Conservation (phyloP, 208 protist genomes). For the Porcisia hertigi region DNA sequence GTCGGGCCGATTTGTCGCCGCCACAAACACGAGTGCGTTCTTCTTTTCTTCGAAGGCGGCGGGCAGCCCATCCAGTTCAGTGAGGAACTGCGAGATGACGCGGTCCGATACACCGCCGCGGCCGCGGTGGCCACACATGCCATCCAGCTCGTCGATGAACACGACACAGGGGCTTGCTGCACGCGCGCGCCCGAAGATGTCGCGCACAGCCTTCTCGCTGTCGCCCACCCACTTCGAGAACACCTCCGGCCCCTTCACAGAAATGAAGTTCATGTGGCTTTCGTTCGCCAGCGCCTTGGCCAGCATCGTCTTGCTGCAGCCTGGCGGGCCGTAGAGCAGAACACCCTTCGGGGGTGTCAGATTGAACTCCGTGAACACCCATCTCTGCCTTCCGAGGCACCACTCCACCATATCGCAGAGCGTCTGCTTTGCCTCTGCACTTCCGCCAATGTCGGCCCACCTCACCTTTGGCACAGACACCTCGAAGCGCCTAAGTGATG, state of each 20-base stretch:
- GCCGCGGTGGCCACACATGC: slow-evolving; percentile 96
- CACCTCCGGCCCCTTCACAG: slow-evolving; percentile 97
- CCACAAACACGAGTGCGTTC: slow-evolving; percentile 94
- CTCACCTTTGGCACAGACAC: slow-evolving; percentile 86
- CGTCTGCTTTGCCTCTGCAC: slow-evolving; percentile 87
- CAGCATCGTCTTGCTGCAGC: slow-evolving; percentile 99
- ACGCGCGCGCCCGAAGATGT: slow-evolving; percentile 92
- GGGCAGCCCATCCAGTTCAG: slow-evolving; percentile 92
- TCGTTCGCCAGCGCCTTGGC: slow-evolving; percentile 98
- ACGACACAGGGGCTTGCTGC: slow-evolving; percentile 87
- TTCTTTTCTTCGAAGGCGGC: slow-evolving; percentile 31
- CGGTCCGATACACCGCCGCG: slow-evolving; percentile 91
- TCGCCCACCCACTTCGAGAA: slow-evolving; percentile 99
- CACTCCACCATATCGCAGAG: slow-evolving; percentile 91
- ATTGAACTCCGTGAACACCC: slow-evolving; percentile 91
- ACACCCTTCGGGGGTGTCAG: slow-evolving; percentile 95
- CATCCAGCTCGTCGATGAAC: slow-evolving; percentile 99
- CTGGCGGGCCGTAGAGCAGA: slow-evolving; percentile 98
- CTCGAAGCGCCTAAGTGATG: slow-evolving; percentile 61
- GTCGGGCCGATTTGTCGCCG: slow-evolving; percentile 93
- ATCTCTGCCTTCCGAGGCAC: slow-evolving; percentile 89
- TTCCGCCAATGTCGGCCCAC: slow-evolving; percentile 96
- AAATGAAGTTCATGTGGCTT: slow-evolving; percentile 74
- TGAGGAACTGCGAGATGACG: slow-evolving; percentile 98
- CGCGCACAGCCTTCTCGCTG: slow-evolving; percentile 98